Conservation (phyloP, 1,284 basidiomycete species). For the Puccinia sorghi region DNA sequence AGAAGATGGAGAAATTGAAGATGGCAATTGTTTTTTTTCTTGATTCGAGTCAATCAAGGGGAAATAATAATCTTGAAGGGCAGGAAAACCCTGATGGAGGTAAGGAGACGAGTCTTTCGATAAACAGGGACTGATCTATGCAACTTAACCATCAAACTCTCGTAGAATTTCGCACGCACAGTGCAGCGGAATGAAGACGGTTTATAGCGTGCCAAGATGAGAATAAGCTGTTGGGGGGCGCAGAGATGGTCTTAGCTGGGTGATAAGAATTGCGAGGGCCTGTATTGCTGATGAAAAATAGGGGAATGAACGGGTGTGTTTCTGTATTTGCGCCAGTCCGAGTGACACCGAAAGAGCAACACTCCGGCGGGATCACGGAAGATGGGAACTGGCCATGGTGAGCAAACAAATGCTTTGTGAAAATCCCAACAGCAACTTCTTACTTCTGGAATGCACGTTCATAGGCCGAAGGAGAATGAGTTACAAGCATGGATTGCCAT, state of each 20-base stretch:
- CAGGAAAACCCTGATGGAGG: too few species aligned
- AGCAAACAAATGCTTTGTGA: too few species aligned
- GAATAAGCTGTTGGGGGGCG: not conserved
- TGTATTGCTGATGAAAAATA: not conserved
- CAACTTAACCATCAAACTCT: too few species aligned
- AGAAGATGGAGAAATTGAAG: not conserved
- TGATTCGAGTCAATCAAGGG: not conserved
- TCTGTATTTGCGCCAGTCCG: too few species aligned
- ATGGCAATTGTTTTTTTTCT: not conserved
- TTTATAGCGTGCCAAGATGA: not conserved
- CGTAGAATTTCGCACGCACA: not conserved
- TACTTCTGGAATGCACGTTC: not conserved
- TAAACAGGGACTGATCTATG: too few species aligned
- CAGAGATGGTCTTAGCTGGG: not conserved
- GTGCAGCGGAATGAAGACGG: not conserved
- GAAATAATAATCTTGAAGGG: too few species aligned
- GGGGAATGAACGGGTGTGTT: too few species aligned
- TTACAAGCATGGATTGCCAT: not conserved
- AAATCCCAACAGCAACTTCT: not conserved
- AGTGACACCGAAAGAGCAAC: too few species aligned
- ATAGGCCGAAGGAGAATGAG: not conserved
- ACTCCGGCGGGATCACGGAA: too few species aligned
- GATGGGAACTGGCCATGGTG: too few species aligned
- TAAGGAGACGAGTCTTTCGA: not conserved
- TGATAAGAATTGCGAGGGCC: not conserved